These are phyloP conservation scores for Anthostomella pinea DNA, from an alignment of 2,329 filamentous ascomycete genomes.

Conservation along the genomic window DNA sequence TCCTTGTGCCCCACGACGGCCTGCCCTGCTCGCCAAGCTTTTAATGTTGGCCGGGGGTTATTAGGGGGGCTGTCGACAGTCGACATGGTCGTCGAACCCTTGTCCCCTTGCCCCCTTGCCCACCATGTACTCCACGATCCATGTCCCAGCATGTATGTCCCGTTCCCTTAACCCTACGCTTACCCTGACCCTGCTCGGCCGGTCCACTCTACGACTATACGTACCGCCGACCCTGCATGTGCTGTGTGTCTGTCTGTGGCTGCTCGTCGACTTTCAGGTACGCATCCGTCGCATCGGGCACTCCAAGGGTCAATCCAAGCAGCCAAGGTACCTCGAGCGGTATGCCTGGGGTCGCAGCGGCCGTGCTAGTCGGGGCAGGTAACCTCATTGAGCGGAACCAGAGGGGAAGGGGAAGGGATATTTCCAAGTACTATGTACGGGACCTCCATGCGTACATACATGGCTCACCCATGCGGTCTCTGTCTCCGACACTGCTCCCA, in stretches of 20 bases:
- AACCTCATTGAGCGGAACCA: constrained; percentile 5
- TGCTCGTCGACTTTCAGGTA: neutral
- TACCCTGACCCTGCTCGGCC: neutral
- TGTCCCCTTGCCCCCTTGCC: neutral
- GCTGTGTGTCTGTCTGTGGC: neutral
- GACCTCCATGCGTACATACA: constrained; percentile 3
- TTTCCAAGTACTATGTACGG: constrained; percentile 2
- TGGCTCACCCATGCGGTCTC: constrained; percentile 8
- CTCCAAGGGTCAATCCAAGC: too few species aligned
- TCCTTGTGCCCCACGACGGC: neutral
- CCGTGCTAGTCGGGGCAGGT: constrained; percentile 9
- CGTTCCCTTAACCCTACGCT: neutral
- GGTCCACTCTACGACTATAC: neutral
- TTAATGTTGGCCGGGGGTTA: too few species aligned
- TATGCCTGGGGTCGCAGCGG: constrained; percentile 11
- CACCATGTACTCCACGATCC: constrained; percentile 2
- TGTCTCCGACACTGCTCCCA: constrained; percentile 3
- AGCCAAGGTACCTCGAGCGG: constrained; percentile 9
- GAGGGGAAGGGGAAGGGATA: constrained; percentile 7
- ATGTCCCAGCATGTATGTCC: neutral
- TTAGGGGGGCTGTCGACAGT: too few species aligned
- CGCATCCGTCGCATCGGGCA: too few species aligned
- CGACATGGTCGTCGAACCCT: neutral
- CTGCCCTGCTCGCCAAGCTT: neutral
- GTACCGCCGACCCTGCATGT: constrained; percentile 2